Evolutionary conservation across 768 basidiomycete species (phyloP), one percentile per base, ranked within the genome.

Genomic region (Termitomyces sp.): DNA sequence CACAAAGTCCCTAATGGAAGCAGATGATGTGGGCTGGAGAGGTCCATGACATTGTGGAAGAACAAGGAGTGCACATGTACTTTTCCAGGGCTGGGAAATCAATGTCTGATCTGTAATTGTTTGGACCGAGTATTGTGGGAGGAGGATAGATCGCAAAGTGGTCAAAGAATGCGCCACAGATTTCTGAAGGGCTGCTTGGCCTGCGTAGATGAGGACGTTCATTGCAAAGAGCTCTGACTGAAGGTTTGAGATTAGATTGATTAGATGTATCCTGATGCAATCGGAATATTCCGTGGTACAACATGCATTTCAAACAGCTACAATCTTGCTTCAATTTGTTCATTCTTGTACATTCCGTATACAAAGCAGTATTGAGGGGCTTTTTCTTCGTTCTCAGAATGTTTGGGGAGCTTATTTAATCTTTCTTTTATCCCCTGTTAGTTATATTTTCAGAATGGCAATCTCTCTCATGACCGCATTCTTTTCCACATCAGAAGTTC

Each of bases 71-170:
- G 87, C 86, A 67, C 92, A 95, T 10, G 80, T 78, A 6, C 74
- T 66, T 38, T 81, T 69, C 95, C 94, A 98, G 20, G 94, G 94
- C 46, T 87, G 86, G 0, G 78, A 73, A 1, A 77, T 71, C 6
- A 98, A 73, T 2, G 80, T 68, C 42, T 81, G 72, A 12, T 79
- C 77, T 0, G 84, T 74, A 52, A 94, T 77, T 16, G 83, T 70
- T 58, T 92, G 90, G 44, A 96, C 84, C 13, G 90, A 83, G 69
- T 94, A 95, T 68, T 86, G 80, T 0, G 92, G 87, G 14, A 78
- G 66, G 20, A 96, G 82, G 30, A 89, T 64, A 2, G 77, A 66
- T 32, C 80, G 76, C 18, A 94, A 79, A 1, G 73, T 69, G 4
- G 73, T 58, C 26, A 84, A 61, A 7, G 81, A 69, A 62, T 79